Evolutionary conservation across 1,139 yeast species (phyloP), one percentile per base, ranked within the genome.

Genomic region (Hyphopichia burtonii): DNA sequence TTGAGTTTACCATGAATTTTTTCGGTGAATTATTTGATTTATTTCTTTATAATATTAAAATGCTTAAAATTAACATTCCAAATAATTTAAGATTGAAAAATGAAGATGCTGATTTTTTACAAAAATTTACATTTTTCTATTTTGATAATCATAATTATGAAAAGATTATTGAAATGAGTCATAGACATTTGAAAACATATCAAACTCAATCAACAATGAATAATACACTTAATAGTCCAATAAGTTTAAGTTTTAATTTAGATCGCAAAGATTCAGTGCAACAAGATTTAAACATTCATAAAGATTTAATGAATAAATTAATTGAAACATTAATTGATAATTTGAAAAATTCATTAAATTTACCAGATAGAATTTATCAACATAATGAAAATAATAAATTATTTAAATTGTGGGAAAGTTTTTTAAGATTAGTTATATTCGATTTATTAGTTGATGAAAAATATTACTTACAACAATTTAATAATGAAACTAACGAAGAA

Each of bases 11-110:
- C 32, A 53, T 53, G 35, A 43, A 48, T 8, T 61, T 66, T 38
- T 63, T 64, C 41, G 43, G 51, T 34, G 69, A 65, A 33, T 41
- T 64, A n/a, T 36, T 65, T 34, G 73, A 67, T 37, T 61, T 61
- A 42, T 51, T 63, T 27, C 52, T 68, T 34, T 52, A 55, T 38
- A 57, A 65, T 34, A 43, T 66, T 19, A 48, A 47, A 39, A 47
- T 49, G 9, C 44, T 58, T 36, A 38, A 44, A 2, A 51, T 51
- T 10, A 49, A 46, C 10, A 16, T 18, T 3, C 3, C 5, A 22
- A 36, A 48, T 39, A 34, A 51, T n/a, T n/a, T n/a, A 51, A 10
- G 45, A 43, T 45, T 54, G 37, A 41, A 52, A n/a, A 40, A 44
- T 4, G 50, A 49, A 27, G 68, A 65, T 37, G 44, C 44, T 17